These are phyloP conservation scores for Hericium rajendrae DNA, from an alignment of 768 basidiomycete species.

Conservation along the genomic window DNA sequence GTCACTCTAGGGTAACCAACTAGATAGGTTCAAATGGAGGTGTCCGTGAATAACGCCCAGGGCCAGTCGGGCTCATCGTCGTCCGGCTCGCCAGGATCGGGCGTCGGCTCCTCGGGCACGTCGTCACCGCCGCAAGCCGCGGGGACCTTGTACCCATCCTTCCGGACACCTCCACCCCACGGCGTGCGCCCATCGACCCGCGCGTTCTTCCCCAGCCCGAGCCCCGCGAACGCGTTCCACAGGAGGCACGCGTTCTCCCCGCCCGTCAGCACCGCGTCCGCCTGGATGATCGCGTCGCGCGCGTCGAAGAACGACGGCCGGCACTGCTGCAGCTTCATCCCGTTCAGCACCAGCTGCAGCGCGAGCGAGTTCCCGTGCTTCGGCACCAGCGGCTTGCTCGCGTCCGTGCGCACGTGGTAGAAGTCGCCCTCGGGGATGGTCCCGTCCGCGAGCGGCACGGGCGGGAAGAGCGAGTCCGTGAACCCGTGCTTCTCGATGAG, in stretches of 20 bases:
- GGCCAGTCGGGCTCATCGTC: constrained; percentile 18
- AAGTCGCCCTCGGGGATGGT: constrained; percentile 63
- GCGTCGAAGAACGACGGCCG: constrained; percentile 86
- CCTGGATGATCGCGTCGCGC: constrained; percentile 82
- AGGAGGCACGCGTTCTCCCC: constrained; percentile 88
- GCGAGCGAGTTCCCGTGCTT: constrained; percentile 86
- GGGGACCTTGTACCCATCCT: constrained; percentile 41
- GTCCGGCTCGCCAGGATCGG: constrained; percentile 26
- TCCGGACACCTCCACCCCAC: constrained; percentile 88
- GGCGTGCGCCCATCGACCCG: constrained; percentile 66
- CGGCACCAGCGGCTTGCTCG: constrained; percentile 56
- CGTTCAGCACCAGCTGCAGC: constrained; percentile 77
- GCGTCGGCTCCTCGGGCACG: constrained; percentile 19
- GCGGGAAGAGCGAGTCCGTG: constrained; percentile 73
- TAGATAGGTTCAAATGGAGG: no score
- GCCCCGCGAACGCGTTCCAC: constrained; percentile 76
- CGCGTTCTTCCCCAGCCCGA: constrained; percentile 78
- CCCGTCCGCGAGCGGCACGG: constrained; percentile 53
- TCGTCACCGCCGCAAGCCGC: constrained; percentile 26
- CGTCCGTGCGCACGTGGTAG: constrained; percentile 40
- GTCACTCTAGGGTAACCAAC: no score
- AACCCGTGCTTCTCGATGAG: constrained; percentile 80
- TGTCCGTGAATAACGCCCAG: constrained; percentile 2
- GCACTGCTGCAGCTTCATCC: constrained; percentile 94
- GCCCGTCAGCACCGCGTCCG: constrained; percentile 81